phyloP scores from a whole-genome alignment of 1,284 basidiomycete species.

The Vanrija sp. region DNA sequence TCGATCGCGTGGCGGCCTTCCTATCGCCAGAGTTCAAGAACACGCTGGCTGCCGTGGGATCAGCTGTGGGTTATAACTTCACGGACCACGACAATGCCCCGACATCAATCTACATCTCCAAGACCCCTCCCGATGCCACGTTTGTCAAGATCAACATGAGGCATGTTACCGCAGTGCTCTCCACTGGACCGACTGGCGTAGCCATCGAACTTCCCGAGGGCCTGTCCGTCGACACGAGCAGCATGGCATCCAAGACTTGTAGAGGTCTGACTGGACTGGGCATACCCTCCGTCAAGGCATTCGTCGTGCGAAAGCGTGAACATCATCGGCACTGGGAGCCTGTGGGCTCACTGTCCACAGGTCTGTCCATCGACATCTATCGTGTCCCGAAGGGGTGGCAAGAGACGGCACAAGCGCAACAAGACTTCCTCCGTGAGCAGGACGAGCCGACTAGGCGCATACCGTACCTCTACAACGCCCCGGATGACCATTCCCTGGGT shows the following conservation, averaged over 20 bases:
- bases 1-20: conserved; percentile 61
- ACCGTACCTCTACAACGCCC: conserved; percentile 55
- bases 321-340: conserved; percentile 60
- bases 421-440: conserved; percentile 65
- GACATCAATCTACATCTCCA: conserved; percentile 62
- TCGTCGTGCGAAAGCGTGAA: conserved; percentile 29
- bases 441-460: conserved; percentile 66
- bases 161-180: conserved; percentile 58
- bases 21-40: conserved; percentile 59
- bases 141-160: conserved; percentile 63
- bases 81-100: conserved; percentile 74
- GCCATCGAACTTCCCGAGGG: conserved; percentile 61
- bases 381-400: conserved; percentile 61
- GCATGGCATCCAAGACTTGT: conserved; percentile 62
- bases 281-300: conserved; percentile 19
- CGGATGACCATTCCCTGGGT: conserved; percentile 13
- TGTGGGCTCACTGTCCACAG: conserved; percentile 57
- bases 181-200: conserved; percentile 56
- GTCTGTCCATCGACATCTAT: conserved; percentile 66
- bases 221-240: conserved; percentile 64
- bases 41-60: conserved; percentile 56
- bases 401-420: conserved; percentile 57
- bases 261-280: conserved; percentile 29
- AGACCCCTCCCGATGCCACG: conserved; percentile 71
- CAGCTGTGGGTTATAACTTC: conserved; percentile 66